These are phyloP conservation scores for Solanum hybrid DNA, from an alignment of 305 asterid genomes.

Conservation along the genomic window DNA sequence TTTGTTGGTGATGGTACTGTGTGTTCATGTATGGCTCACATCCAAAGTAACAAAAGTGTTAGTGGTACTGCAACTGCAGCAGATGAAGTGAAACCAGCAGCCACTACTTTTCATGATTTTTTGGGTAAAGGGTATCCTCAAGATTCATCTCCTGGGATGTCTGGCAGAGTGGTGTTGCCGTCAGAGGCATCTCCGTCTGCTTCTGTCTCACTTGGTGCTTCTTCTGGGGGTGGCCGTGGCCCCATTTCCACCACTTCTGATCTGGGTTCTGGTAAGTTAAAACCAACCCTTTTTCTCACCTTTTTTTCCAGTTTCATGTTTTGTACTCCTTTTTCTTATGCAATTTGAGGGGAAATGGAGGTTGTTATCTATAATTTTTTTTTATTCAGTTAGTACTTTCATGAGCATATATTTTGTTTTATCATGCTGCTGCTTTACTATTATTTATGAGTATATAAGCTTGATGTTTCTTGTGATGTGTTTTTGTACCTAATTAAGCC, in stretches of 20 bases:
- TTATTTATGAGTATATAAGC: background rate
- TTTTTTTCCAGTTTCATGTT: background rate
- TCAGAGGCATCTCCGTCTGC: constrained; percentile 56
- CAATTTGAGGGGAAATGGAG: background rate
- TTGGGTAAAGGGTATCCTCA: constrained; percentile 46
- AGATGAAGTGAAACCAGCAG: constrained; percentile 36
- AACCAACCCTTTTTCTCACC: background rate
- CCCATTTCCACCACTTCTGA: constrained; percentile 53
- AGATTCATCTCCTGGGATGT: constrained; percentile 25
- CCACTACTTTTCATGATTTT: constrained; percentile 68
- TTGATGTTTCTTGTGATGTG: background rate
- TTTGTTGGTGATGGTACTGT: constrained; percentile 2
- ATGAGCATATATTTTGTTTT: background rate
- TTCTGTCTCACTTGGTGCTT: constrained; percentile 30
- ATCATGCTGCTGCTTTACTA: background rate
- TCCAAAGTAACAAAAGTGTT: constrained; percentile 28
- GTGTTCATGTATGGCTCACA: constrained; percentile 54
- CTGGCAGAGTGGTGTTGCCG: constrained; percentile 15
- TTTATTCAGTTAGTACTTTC: background rate
- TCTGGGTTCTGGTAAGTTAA: constrained; percentile 62
- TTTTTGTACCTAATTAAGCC: background rate
- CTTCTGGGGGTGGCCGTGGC: constrained; percentile 34
- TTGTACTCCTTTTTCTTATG: background rate
- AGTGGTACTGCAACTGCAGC: constrained; percentile 5
- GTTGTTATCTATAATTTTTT: background rate